phyloP scores from a whole-genome alignment of 352 stramenopile species.

The Pythium volutum region DNA sequence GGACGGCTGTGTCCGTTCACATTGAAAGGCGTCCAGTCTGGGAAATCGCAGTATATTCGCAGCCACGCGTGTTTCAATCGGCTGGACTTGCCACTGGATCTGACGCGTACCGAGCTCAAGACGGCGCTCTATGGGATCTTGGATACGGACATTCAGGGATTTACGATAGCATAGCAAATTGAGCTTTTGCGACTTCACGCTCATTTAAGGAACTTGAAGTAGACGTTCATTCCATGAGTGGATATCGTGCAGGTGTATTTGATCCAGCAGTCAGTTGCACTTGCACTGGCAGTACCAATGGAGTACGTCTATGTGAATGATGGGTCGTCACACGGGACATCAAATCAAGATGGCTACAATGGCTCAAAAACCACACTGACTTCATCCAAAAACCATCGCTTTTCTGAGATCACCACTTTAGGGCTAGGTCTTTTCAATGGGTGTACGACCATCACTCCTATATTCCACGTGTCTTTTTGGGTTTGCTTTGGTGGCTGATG shows the following conservation, averaged over 20 bases:
- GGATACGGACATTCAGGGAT: slow-evolving; percentile 25
- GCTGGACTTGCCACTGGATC: slow-evolving; percentile 24
- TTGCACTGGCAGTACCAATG: too few relatives aligned
- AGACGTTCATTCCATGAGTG: too few relatives aligned
- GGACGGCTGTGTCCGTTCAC: slow-evolving; percentile 72
- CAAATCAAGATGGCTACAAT: background rate
- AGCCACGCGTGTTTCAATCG: slow-evolving; percentile 32
- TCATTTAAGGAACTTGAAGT: too few relatives aligned
- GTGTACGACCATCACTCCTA: background rate
- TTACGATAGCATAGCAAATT: slow-evolving; percentile 20
- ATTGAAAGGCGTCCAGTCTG: slow-evolving; percentile 40
- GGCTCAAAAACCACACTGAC: background rate
- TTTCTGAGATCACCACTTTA: background rate
- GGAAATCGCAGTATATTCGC: slow-evolving; percentile 23
- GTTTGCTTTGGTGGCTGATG: too few relatives aligned
- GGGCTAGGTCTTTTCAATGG: background rate
- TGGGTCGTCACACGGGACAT: background rate
- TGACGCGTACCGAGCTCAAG: slow-evolving; percentile 21
- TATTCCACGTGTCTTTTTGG: background rate
- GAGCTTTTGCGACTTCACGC: background rate
- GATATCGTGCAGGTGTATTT: background rate
- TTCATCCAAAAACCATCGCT: background rate
- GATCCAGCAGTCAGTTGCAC: too few relatives aligned
- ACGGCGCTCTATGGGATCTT: slow-evolving; percentile 22
- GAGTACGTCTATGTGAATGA: background rate